Evolutionary conservation across 164 flowering plant genomes (phyloP).

Genomic region (Macadamia tetraphylla): DNA sequence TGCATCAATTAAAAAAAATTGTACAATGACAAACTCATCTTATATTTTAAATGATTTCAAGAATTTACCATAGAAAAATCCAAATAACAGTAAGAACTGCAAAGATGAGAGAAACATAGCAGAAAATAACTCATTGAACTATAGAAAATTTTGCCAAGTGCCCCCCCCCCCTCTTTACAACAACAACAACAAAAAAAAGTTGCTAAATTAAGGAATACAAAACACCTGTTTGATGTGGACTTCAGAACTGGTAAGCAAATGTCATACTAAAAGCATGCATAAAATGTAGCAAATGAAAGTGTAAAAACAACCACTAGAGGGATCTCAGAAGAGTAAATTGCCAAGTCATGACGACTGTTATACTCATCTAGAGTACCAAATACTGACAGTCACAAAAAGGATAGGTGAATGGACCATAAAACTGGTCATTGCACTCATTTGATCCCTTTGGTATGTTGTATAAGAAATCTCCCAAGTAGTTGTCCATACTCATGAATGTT

Average conservation of each 20-base stretch:
- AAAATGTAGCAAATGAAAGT: too few relatives aligned
- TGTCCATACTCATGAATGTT: neutral
- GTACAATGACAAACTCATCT: neutral
- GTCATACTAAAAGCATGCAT: too few relatives aligned
- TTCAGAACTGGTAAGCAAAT: too few relatives aligned
- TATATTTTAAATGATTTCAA: neutral
- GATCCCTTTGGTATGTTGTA: neutral
- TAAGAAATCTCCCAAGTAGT: neutral
- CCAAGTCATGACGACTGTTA: neutral
- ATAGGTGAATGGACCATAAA: too few relatives aligned
- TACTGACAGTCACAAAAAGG: too few relatives aligned
- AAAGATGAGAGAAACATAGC: neutral
- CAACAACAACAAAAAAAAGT: too few relatives aligned
- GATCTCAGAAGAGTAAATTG: neutral
- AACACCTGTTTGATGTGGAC: too few relatives aligned
- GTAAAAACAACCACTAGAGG: too few relatives aligned
- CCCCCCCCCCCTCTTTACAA: too few relatives aligned
- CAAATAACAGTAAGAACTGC: neutral
- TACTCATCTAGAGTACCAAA: too few relatives aligned
- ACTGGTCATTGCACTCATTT: neutral
- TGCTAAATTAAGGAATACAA: too few relatives aligned
- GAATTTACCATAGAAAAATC: neutral
- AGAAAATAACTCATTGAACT: neutral
- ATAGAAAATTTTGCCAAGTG: neutral
- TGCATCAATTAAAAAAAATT: slow-evolving; percentile 3